A percentile compares a stretch with the other conserved stretches of the same genome.
These are phyloP conservation scores for Evernia prunastri DNA, from an alignment of 495 filamentous ascomycete species.

Conservation along the genomic window DNA sequence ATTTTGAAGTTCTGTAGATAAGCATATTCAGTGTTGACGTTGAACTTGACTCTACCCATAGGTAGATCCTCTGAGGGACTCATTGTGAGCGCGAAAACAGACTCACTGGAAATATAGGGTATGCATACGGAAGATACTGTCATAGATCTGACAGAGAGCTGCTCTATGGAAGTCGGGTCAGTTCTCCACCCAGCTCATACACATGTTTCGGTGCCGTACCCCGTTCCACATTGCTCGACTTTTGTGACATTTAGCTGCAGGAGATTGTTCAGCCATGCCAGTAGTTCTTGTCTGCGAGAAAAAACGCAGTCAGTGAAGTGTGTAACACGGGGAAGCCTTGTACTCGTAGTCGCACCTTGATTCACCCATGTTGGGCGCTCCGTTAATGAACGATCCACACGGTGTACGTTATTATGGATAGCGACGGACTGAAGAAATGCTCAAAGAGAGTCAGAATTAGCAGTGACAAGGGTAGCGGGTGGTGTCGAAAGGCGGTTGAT, in stretches of 20 bases:
- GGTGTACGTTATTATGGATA: background rate
- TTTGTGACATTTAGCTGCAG: constrained; percentile 96
- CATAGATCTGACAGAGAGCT: constrained; percentile 92
- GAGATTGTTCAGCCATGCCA: constrained; percentile 95
- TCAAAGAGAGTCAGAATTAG: background rate
- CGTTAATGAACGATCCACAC: constrained; percentile 3
- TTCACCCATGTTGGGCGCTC: constrained; percentile 50
- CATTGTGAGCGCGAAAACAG: background rate
- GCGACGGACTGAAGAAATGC: background rate
- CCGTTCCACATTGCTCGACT: constrained; percentile 97
- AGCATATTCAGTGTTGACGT: constrained; percentile 92
- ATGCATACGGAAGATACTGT: constrained; percentile 82
- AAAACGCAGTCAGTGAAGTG: constrained; percentile 1
- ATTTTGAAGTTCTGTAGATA: constrained; percentile 98
- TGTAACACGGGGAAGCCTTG: background rate
- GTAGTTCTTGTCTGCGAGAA: constrained; percentile 78
- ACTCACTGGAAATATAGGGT: background rate
- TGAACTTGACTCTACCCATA: constrained; percentile 96
- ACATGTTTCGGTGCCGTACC: constrained; percentile 51
- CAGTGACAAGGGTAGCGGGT: background rate
- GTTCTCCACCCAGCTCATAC: constrained; percentile 14
- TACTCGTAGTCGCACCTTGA: constrained; percentile 40
- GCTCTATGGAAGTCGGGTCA: constrained; percentile 51
- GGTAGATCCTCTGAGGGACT: constrained; percentile 67
- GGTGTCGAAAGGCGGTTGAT: background rate